Percentiles rank a stretch among this genome's conserved stretches.
phyloP scores from a whole-genome alignment of 108 stramenopile genomes.

The Pseudonitzschia multiseries region DNA sequence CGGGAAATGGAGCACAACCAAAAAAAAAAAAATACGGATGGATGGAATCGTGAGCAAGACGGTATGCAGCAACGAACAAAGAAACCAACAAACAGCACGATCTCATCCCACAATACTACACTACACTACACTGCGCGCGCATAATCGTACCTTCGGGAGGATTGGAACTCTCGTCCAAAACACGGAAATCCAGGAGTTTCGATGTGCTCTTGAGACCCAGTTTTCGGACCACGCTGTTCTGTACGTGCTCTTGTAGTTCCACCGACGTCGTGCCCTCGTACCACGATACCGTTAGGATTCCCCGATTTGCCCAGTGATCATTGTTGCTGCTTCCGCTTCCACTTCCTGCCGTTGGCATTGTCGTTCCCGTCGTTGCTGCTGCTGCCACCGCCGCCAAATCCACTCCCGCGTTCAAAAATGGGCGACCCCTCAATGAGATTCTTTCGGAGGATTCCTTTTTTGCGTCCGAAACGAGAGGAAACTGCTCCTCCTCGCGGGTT shows the following conservation, averaged over 20 bases:
- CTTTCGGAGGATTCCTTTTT: background rate
- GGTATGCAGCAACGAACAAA: background rate
- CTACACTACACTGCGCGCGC: too few relatives aligned
- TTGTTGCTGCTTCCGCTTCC: background rate
- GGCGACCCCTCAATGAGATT: conserved; percentile 7
- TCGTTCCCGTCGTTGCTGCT: background rate
- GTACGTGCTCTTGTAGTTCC: conserved; percentile 77
- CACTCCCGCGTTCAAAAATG: background rate
- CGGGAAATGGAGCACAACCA: background rate
- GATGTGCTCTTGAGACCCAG: conserved; percentile 31
- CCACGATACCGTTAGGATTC: conserved; percentile 74
- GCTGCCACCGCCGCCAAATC: background rate
- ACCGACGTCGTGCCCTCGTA: conserved; percentile 73
- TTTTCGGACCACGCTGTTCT: conserved; percentile 61
- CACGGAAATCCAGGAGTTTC: conserved; percentile 56
- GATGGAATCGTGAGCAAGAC: too few relatives aligned
- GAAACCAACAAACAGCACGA: background rate
- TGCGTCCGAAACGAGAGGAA: conserved; percentile 32
- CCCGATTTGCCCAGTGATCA: conserved; percentile 39
- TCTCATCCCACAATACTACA: conserved; percentile 9
- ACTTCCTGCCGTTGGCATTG: background rate
- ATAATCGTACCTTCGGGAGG: conserved; percentile 81
- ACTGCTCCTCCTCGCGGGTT: conserved; percentile 5
- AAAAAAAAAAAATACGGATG: background rate
- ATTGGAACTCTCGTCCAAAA: conserved; percentile 65